Conservation (phyloP, 2,329 filamentous ascomycete species). For the Pestalotiopsis sp. region DNA sequence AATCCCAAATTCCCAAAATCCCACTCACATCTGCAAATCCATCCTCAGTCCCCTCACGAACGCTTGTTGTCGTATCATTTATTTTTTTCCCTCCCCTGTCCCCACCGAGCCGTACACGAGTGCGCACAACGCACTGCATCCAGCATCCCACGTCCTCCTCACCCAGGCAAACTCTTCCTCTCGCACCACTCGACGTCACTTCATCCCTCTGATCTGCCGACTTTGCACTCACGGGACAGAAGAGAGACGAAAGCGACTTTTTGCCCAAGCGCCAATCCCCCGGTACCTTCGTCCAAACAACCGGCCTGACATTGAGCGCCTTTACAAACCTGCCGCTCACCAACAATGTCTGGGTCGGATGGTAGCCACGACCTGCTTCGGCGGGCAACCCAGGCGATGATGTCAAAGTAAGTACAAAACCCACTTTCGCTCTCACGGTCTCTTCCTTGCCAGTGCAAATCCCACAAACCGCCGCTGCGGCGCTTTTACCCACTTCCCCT, state of each 20-base stretch:
- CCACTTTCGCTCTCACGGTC: constrained; percentile 22
- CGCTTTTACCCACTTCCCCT: constrained; percentile 6
- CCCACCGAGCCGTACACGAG: constrained; percentile 1
- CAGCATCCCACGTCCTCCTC: not conserved
- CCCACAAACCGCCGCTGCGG: constrained; percentile 7
- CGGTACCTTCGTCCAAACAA: not conserved
- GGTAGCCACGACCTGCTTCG: constrained; percentile 60
- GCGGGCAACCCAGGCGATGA: constrained; percentile 64
- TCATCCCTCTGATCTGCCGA: not conserved
- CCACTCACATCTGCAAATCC: not conserved
- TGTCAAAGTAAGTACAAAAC: constrained; percentile 55
- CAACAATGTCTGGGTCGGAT: constrained; percentile 54
- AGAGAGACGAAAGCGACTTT: not conserved
- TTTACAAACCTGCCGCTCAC: constrained; percentile 10
- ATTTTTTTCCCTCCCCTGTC: not conserved
- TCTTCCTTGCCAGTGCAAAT: constrained; percentile 20
- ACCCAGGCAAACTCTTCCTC: not conserved
- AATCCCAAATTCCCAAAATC: constrained; percentile 2
- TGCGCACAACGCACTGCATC: constrained; percentile 3
- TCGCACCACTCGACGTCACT: not conserved
- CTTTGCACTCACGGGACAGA: not conserved
- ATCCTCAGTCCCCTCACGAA: constrained; percentile 8
- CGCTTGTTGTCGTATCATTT: not conserved
- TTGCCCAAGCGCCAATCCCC: not conserved
- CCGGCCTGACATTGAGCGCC: constrained; percentile 10